Base-by-base conservation (phyloP, 495 filamentous ascomycete species). In the Melanomma pulvis-pyrius region DNA sequence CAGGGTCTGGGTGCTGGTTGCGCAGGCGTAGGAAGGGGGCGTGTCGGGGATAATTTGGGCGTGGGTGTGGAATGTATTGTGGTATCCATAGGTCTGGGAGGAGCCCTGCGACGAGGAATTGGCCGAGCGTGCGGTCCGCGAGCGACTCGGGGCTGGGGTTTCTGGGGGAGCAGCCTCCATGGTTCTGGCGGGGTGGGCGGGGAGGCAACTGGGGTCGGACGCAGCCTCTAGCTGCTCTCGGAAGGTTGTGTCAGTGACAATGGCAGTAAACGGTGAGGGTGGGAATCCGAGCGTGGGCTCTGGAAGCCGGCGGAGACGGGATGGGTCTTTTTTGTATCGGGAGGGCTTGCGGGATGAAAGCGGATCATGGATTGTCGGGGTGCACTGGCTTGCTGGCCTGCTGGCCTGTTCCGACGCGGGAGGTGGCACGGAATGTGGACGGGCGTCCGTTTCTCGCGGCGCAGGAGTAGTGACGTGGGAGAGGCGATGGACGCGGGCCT, bases 31-130 rank as follows among this genome's bases (percentile, higher is more conserved):
- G 29, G 57, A 57, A 22, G 71, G 68, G 24, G 66, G 63, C 36
- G 30, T 19, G 11, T 55, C 44, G 17, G 12, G 17, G 13, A 36
- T 1, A 6, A 60, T 56, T 12, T 29, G 44, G 4, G 52, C 57
- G 51, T 71, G 69, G 24, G 63, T 66, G 65, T 72, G 71, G 59
- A 74, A 74, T 34, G 69, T 69, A 36, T 74, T 69, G 66, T 72
- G 65, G 66, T 74, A 74, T 26, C 71, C 71, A 32, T 71, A 74
- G 32, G 61, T 69, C 13, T 68, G 71, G 9, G 69, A 25, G 19
- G 34, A 22, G 13, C 53, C 46, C 0, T 67, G 59, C 5, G 57
- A 50, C 48, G 54, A 28, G 48, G 22, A 13, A 11, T 47, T 30
- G 26, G 29, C 6, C 30, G 32, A 25, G 53, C 32, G 28, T 9